These are phyloP conservation scores for Globisporangium sylvaticum DNA, from an alignment of 352 stramenopile species.

Conservation along the genomic window DNA sequence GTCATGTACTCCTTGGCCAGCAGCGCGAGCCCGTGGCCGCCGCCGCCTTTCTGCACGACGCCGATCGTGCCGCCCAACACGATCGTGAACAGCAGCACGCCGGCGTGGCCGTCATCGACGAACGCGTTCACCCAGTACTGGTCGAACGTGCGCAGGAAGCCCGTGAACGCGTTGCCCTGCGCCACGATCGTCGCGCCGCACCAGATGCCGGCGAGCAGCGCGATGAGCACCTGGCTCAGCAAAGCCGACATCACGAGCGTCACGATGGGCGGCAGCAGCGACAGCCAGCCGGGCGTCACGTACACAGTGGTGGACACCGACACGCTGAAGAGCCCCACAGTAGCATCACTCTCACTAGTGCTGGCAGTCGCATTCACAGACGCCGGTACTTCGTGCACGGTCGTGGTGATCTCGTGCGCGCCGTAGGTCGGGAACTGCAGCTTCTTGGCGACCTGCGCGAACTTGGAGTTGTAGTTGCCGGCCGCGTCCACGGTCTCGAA, in stretches of 20 bases:
- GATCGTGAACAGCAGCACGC: conserved; percentile 88
- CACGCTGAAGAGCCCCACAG: conserved; percentile 28
- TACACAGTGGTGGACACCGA: conserved; percentile 39
- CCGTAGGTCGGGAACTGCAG: conserved; percentile 42
- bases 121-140: conserved; percentile 87
- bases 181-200: conserved; percentile 80
- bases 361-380: neutral
- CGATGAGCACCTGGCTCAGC: conserved; percentile 76
- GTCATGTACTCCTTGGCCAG: conserved; percentile 82
- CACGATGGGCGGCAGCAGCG: conserved; percentile 65
- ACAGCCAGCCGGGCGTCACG: conserved; percentile 71
- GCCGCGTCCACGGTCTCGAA: conserved; percentile 59
- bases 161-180: conserved; percentile 65
- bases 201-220: conserved; percentile 84
- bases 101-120: conserved; percentile 73
- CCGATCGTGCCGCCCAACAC: conserved; percentile 85
- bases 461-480: conserved; percentile 57
- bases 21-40: conserved; percentile 78
- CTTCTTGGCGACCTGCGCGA: conserved; percentile 35
- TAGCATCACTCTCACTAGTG: conserved; percentile 18
- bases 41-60: conserved; percentile 86
- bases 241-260: conserved; percentile 72
- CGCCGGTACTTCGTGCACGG: conserved; percentile 16
- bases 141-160: conserved; percentile 83
- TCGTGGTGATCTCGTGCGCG: conserved; percentile 54